A percentile compares a stretch with the other conserved stretches of the same genome.
phyloP scores from a whole-genome alignment of 345 rosid species.

The Rhodamnia argentea region DNA sequence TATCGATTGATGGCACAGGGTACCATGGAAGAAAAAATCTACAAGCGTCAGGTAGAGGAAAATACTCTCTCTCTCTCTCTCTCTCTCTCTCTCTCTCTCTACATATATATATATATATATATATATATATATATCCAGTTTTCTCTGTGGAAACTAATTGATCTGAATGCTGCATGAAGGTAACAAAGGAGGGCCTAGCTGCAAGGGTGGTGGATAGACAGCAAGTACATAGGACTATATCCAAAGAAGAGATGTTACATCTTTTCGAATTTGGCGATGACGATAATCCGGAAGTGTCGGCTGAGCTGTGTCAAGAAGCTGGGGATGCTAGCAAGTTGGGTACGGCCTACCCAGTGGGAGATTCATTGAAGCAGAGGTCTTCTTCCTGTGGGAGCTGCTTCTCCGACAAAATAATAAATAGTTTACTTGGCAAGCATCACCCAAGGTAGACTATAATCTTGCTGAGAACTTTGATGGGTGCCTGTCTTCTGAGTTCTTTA shows the following conservation, averaged over 20 bases:
- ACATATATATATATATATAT: background rate
- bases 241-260: slow-evolving; percentile 98
- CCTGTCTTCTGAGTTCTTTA: background rate
- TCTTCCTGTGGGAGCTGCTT: slow-evolving; percentile 48
- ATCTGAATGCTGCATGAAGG: slow-evolving; percentile 42
- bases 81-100: background rate
- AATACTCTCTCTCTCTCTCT: no score
- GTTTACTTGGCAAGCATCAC: slow-evolving; percentile 57
- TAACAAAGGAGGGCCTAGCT: slow-evolving; percentile 98
- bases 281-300: slow-evolving; percentile 49
- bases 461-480: background rate
- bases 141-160: background rate
- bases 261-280: slow-evolving; percentile 96
- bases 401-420: slow-evolving; percentile 91
- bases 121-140: background rate
- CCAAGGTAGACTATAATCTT: slow-evolving; percentile 41
- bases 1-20: slow-evolving; percentile 96
- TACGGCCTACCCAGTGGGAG: slow-evolving; percentile 16
- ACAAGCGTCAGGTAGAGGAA: slow-evolving; percentile 82
- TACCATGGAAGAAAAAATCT: slow-evolving; percentile 97
- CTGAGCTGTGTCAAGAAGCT: slow-evolving; percentile 30
- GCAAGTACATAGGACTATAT: slow-evolving; percentile 89
- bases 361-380: slow-evolving; percentile 39
- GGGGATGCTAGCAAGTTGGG: slow-evolving; percentile 17
- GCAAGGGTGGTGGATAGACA: slow-evolving; percentile 99